Base-by-base conservation (phyloP, 441 rosid species). In the Erodium trifolium region DNA sequence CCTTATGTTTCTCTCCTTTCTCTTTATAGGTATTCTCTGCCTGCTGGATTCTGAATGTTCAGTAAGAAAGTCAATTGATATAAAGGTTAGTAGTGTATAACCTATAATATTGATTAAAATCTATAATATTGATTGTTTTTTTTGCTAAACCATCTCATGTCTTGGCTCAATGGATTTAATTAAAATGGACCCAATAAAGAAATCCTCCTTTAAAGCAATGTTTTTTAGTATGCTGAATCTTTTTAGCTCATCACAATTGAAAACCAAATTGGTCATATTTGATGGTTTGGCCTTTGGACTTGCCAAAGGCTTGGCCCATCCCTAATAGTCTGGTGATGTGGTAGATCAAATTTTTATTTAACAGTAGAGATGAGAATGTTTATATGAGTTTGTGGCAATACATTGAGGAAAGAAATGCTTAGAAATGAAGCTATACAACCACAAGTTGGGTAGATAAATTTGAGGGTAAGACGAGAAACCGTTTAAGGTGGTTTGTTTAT, bases 11-110 rank as follows among this genome's bases (percentile, higher is more conserved):
- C 62, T 49, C 34, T 31, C 3, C 68, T 17, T 43, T 31, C 49
- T 65, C 67, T 75, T 66, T 74, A 73, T 86, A 88, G 98, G 95
- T 76, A 75, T 86, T 68, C 75, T 92, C 67, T 77, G 88, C 81
- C 79, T 88, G 63, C 70, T 92, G 75, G 82, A 81, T 74, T 73
- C 66, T 67, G 86, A 78, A 12, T 62, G 82, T 70, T 79, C 86
- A 17, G 78, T 85, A 63, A 79, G 78, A 77, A 82, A 83, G 74
- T 81, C 87, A 0, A 82, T 86, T 71, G 84, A 90, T 65, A 73
- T 92, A 70, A 87, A 86, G 95, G 93, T 87, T 77, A 59, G 67
- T 37, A 13, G 67, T 75, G 57, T 68, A 19, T 23, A 68, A 68
- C 4, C 23, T 68, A 53, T 65, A 60, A 59, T 60, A 34, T 72